These are phyloP conservation scores for Coemansia sp. DNA, from an alignment of 192 early-diverging fungal genomes.

Conservation along the genomic window DNA sequence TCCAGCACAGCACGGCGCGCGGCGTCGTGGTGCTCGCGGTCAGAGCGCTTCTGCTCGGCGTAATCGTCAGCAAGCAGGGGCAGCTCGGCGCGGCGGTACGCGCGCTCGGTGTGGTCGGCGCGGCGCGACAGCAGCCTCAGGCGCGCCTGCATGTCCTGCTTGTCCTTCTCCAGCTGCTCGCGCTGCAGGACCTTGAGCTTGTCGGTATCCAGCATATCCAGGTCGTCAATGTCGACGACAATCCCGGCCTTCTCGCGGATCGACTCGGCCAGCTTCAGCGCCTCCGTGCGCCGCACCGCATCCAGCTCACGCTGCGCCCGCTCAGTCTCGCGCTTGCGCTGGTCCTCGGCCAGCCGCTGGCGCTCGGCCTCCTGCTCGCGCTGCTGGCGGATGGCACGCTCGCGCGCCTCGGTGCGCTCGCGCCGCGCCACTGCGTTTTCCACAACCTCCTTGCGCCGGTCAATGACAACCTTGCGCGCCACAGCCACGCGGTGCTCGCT, in stretches of 20 bases:
- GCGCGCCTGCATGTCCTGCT: slow-evolving; percentile 73
- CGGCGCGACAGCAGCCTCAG: slow-evolving; percentile 72
- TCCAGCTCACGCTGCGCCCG: slow-evolving; percentile 71
- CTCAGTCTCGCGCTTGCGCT: slow-evolving; percentile 76
- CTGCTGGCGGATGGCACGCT: slow-evolving; percentile 65
- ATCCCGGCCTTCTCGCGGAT: slow-evolving; percentile 66
- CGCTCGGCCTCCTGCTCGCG: slow-evolving; percentile 82
- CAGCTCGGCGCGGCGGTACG: slow-evolving; percentile 86
- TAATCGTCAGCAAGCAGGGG: slow-evolving; percentile 89
- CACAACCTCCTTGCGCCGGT: slow-evolving; percentile 74
- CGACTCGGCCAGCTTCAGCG: slow-evolving; percentile 78
- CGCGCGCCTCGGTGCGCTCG: slow-evolving; percentile 82
- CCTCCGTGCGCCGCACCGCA: slow-evolving; percentile 79
- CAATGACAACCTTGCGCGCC: slow-evolving; percentile 82
- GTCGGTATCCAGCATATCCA: slow-evolving; percentile 78
- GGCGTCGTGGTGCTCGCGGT: slow-evolving; percentile 74
- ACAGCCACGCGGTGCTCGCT: slow-evolving; percentile 78
- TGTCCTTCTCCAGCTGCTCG: slow-evolving; percentile 88
- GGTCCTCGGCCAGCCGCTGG: slow-evolving; percentile 80
- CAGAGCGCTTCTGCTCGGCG: slow-evolving; percentile 80
- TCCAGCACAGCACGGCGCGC: slow-evolving; percentile 68
- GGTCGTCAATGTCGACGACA: slow-evolving; percentile 63
- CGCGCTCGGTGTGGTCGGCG: slow-evolving; percentile 90
- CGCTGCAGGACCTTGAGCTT: slow-evolving; percentile 80
- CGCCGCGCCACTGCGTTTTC: slow-evolving; percentile 70